A percentile compares a stretch with the other conserved stretches of the same genome.
Conservation (phyloP, 164 flowering plant species). For the Kingdonia uniflora region DNA sequence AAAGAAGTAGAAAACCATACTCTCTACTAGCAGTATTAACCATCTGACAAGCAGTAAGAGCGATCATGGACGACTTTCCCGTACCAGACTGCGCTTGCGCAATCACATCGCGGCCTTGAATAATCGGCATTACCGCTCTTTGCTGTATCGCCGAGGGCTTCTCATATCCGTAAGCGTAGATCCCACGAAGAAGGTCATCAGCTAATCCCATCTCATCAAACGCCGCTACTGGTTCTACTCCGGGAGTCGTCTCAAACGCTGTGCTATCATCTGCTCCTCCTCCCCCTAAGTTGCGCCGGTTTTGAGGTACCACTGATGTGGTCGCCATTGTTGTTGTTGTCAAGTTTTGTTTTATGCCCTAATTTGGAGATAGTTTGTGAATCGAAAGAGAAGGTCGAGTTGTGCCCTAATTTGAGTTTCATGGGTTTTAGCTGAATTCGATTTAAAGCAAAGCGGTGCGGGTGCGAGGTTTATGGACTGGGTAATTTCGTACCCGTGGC, state of each 20-base stretch:
- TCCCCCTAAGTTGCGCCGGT: slow-evolving; percentile 16
- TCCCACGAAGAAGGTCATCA: slow-evolving; percentile 75
- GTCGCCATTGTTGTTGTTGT: neutral
- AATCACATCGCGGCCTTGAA: slow-evolving; percentile 80
- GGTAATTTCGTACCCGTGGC: too few relatives aligned
- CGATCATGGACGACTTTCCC: slow-evolving; percentile 95
- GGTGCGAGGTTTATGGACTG: too few relatives aligned
- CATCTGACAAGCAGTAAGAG: slow-evolving; percentile 84
- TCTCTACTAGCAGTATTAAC: slow-evolving; percentile 59
- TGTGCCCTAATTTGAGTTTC: too few relatives aligned
- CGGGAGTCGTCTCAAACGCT: slow-evolving; percentile 72
- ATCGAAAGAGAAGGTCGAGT: too few relatives aligned
- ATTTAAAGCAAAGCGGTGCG: too few relatives aligned
- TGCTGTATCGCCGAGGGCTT: slow-evolving; percentile 96
- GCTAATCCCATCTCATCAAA: slow-evolving; percentile 83
- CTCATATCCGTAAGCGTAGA: slow-evolving; percentile 76
- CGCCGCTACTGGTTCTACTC: slow-evolving; percentile 54
- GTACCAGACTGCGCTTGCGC: slow-evolving; percentile 98
- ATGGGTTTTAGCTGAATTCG: too few relatives aligned
- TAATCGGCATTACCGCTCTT: slow-evolving; percentile 82
- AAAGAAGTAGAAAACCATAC: too few relatives aligned
- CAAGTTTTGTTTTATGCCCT: too few relatives aligned
- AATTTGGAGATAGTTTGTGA: too few relatives aligned
- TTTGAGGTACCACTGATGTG: neutral
- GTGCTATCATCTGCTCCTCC: slow-evolving; percentile 42